A percentile compares a stretch with the other conserved stretches of the same genome.
phyloP scores from a whole-genome alignment of 768 basidiomycete genomes.

The Mycena albidolilacea region DNA sequence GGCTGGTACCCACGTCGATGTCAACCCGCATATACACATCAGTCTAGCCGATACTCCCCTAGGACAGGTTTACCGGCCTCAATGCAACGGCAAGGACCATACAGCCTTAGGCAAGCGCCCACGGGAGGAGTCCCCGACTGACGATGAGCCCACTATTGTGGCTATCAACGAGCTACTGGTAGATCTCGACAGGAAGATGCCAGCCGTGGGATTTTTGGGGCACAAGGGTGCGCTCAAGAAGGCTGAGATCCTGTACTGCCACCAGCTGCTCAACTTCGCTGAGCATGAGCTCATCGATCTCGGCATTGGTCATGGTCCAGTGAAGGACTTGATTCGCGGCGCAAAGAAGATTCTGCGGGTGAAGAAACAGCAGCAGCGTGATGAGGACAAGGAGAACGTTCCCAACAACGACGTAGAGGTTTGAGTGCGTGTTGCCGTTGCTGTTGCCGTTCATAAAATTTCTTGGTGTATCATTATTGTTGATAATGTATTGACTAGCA shows the following conservation, averaged over 20 bases:
- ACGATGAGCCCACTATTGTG: neutral
- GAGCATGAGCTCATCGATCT: neutral
- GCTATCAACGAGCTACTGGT: neutral
- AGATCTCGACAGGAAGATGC: slow-evolving; percentile 1
- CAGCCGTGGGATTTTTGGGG: slow-evolving; percentile 2
- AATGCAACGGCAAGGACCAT: neutral
- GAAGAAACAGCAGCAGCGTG: neutral
- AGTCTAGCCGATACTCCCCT: neutral
- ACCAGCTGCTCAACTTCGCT: neutral
- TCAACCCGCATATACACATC: neutral
- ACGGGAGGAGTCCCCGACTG: neutral
- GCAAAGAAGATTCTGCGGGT: neutral
- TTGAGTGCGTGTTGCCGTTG: neutral
- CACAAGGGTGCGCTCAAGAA: slow-evolving; percentile 1
- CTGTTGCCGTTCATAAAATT: neutral
- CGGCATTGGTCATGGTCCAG: neutral
- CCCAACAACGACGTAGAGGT: neutral
- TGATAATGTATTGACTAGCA: neutral
- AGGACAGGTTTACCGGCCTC: slow-evolving; percentile 1
- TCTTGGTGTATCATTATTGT: slow-evolving; percentile 7
- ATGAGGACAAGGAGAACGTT: neutral
- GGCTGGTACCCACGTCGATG: neutral
- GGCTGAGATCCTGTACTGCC: neutral
- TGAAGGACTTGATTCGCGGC: slow-evolving; percentile 1
- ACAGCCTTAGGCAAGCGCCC: neutral